Percentiles rank a stretch among this genome's conserved stretches.
Evolutionary conservation across 768 basidiomycete genomes (phyloP).

Genomic region (Lactarius indigo): DNA sequence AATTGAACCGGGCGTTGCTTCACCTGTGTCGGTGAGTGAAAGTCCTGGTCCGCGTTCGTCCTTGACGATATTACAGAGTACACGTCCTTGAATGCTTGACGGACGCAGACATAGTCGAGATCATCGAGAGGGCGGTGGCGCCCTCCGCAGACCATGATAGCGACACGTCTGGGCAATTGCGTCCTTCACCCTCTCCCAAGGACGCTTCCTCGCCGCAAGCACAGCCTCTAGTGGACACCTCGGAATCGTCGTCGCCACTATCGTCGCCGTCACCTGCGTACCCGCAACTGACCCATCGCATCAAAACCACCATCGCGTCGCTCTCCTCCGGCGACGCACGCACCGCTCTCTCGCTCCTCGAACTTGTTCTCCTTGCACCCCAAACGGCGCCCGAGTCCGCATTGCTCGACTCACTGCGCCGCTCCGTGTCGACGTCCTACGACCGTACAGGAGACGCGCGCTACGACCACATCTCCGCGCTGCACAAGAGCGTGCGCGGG

Average conservation of each 20-base stretch:
- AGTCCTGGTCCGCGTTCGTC: neutral
- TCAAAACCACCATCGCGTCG: constrained; percentile 49
- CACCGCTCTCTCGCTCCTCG: constrained; percentile 72
- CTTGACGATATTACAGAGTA: constrained; percentile 46
- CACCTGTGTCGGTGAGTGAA: constrained; percentile 67
- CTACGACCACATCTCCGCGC: constrained; percentile 80
- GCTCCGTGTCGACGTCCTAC: constrained; percentile 62
- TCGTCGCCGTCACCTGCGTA: constrained; percentile 23
- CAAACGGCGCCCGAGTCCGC: constrained; percentile 40
- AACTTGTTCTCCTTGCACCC: constrained; percentile 55
- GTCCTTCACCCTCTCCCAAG: constrained; percentile 12
- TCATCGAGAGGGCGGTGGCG: constrained; percentile 53
- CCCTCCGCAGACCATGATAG: neutral
- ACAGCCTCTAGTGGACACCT: constrained; percentile 11
- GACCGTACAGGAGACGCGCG: constrained; percentile 72
- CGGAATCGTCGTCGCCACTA: neutral
- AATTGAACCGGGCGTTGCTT: constrained; percentile 65
- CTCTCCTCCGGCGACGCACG: constrained; percentile 69
- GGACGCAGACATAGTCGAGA: constrained; percentile 53
- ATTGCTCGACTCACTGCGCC: constrained; percentile 55
- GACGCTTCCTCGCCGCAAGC: neutral
- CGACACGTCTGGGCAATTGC: neutral
- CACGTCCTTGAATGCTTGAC: constrained; percentile 68
- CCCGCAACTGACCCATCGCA: constrained; percentile 44
- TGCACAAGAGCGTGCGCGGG: constrained; percentile 82